These are phyloP conservation scores for Jatropha podagrica DNA, from an alignment of 441 rosid genomes.

Conservation along the genomic window DNA sequence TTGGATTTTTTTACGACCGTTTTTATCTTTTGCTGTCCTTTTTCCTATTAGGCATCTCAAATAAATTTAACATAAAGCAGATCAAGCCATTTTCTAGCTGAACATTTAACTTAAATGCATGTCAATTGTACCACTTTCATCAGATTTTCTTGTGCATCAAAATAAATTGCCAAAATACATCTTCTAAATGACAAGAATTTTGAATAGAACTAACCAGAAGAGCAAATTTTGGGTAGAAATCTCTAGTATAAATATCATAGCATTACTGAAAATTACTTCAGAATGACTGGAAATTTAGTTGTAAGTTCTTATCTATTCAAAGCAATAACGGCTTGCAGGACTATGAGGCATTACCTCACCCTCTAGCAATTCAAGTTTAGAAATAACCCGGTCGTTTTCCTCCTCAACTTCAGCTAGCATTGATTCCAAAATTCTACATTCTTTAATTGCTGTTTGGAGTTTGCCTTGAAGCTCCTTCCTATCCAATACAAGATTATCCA, in stretches of 20 bases:
- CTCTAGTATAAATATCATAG: neutral
- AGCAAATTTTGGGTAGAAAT: neutral
- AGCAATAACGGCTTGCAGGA: neutral
- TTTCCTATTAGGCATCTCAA: neutral
- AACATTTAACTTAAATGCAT: no score
- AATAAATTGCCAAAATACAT: neutral
- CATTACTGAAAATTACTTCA: neutral
- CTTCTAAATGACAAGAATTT: neutral
- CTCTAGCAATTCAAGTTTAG: constrained; percentile 56
- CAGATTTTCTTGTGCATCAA: neutral
- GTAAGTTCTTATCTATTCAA: neutral
- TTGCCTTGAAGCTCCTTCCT: constrained; percentile 54
- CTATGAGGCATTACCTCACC: constrained; percentile 45
- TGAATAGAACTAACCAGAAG: neutral
- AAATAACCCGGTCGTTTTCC: constrained; percentile 49
- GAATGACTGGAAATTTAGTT: neutral
- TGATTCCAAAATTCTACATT: constrained; percentile 49
- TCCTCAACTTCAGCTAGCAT: constrained; percentile 67
- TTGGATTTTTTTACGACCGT: neutral
- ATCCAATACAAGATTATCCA: constrained; percentile 53
- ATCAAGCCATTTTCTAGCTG: no score
- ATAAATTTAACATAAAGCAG: neutral
- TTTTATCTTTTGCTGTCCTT: neutral
- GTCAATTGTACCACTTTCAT: neutral
- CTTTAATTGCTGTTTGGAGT: constrained; percentile 49